These are phyloP conservation scores for Picea sitchensis DNA, from an alignment of 75 land plant species.

Conservation along the genomic window DNA sequence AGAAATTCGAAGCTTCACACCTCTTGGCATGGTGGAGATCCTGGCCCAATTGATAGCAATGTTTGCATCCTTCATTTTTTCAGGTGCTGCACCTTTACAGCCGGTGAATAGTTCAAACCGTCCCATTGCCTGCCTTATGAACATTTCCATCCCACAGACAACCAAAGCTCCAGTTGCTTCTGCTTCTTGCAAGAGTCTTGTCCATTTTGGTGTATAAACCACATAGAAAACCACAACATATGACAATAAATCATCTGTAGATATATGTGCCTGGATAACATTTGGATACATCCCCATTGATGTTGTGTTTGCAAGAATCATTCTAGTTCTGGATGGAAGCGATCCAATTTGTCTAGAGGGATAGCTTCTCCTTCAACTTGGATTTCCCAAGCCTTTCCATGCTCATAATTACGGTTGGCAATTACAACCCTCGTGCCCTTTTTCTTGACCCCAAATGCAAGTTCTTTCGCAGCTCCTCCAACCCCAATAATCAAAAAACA, in stretches of 20 bases:
- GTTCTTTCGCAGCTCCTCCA: constrained; percentile 97
- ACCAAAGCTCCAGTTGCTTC: too few species aligned
- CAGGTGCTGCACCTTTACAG: constrained; percentile 62
- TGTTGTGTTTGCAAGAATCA: constrained; percentile 40
- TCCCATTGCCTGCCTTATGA: constrained; percentile 81
- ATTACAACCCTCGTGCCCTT: constrained; percentile 86
- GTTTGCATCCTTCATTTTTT: constrained; percentile 18
- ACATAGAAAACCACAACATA: constrained; percentile 26
- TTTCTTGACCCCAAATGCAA: constrained; percentile 94
- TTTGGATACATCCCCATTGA: neutral
- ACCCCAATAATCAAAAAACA: constrained; percentile 91
- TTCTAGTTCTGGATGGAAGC: constrained; percentile 75
- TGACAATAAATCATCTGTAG: too few species aligned
- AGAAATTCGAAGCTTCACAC: too few species aligned
- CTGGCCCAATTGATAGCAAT: too few species aligned
- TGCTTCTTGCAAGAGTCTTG: too few species aligned
- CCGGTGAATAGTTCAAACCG: constrained; percentile 86
- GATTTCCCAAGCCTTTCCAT: constrained; percentile 76
- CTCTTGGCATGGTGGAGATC: too few species aligned
- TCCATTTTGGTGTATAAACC: too few species aligned
- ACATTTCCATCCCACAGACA: constrained; percentile 66
- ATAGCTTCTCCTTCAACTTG: neutral
- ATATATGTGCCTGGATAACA: too few species aligned
- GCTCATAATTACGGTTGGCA: constrained; percentile 83
- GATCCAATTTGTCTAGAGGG: neutral